Conservation (phyloP, 2,329 filamentous ascomycete genomes). For the Aureobasidium sp. region DNA sequence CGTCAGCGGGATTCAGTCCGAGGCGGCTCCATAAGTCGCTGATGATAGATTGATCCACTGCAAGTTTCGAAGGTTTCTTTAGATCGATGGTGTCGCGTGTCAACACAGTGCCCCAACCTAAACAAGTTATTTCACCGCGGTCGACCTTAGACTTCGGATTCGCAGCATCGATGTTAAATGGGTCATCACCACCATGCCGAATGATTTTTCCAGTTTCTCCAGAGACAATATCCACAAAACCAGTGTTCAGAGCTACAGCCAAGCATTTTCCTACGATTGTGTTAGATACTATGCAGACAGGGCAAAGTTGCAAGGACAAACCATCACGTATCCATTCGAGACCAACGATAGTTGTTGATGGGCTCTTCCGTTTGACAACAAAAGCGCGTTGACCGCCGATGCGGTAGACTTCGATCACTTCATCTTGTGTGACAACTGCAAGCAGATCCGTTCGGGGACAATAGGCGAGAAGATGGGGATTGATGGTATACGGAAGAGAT, state of each 20-base stretch:
- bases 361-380: conserved; percentile 35
- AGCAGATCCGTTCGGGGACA: conserved; percentile 81
- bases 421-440: conserved; percentile 60
- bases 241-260: conserved; percentile 77
- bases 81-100: neutral
- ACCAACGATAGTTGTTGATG: conserved; percentile 26
- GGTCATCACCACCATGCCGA: conserved; percentile 46
- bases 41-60: conserved; percentile 11
- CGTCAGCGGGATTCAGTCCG: neutral
- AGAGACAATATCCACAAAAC: conserved; percentile 65
- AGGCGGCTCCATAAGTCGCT: conserved; percentile 19
- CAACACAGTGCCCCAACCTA: conserved; percentile 11
- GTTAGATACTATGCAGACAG: neutral
- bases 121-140: conserved; percentile 5
- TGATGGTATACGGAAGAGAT: conserved; percentile 46
- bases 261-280: conserved; percentile 31
- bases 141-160: neutral
- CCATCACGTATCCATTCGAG: conserved; percentile 41
- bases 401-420: conserved; percentile 66
- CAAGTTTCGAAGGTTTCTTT: neutral
- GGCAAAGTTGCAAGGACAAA: neutral
- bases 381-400: conserved; percentile 66
- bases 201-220: conserved; percentile 74
- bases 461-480: conserved; percentile 55
- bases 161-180: conserved; percentile 3